These are phyloP conservation scores for Silene coronaria DNA, from an alignment of 179 eudicot species.

Conservation along the genomic window DNA sequence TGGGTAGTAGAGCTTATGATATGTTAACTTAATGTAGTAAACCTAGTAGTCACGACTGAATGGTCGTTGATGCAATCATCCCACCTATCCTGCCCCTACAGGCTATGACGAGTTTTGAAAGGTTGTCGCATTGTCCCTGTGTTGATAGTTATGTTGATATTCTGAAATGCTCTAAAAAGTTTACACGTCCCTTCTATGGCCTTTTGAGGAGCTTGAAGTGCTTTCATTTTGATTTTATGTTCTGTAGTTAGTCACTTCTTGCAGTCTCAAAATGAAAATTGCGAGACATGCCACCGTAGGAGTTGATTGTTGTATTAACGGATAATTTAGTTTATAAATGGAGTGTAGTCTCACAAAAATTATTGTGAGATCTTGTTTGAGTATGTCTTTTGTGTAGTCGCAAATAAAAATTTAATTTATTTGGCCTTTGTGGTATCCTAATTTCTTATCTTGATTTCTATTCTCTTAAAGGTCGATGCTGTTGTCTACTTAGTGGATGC, in stretches of 20 bases:
- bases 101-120: too few species aligned
- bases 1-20: too few species aligned
- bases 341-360: neutral
- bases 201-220: neutral
- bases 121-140: too few species aligned
- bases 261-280: neutral
- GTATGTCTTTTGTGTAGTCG: neutral
- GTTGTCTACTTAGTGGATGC: slow-evolving; percentile 43
- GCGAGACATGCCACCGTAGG: neutral
- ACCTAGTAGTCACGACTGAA: too few species aligned
- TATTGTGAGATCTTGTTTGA: too few species aligned
- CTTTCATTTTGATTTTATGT: neutral
- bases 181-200: neutral
- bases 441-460: neutral
- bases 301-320: too few species aligned
- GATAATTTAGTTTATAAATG: neutral
- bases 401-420: neutral
- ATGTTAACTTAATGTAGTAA: neutral
- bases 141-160: neutral
- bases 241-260: neutral
- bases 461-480: slow-evolving; percentile 32
- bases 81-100: too few species aligned
- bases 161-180: neutral
- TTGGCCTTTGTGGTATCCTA: too few species aligned
- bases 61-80: too few species aligned